These are phyloP conservation scores for Candida smagusa DNA, from an alignment of 1,139 yeast genomes.

Conservation along the genomic window DNA sequence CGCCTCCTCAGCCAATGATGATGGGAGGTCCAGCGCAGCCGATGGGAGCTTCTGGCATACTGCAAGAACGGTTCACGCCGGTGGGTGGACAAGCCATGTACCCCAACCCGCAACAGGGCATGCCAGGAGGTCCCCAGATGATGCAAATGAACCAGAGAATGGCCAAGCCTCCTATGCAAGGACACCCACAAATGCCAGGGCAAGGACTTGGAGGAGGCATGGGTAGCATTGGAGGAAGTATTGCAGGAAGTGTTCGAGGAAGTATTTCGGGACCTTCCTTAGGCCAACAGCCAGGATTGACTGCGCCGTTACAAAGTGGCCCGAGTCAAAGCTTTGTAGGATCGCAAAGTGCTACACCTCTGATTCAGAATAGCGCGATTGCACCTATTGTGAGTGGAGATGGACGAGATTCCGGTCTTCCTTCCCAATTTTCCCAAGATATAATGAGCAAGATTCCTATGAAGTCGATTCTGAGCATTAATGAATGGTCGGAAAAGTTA, in stretches of 20 bases:
- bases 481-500: conserved; percentile 58
- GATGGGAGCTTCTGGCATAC: not conserved
- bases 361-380: not conserved
- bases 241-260: not conserved
- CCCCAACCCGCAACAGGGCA: not conserved
- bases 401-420: conserved; percentile 7
- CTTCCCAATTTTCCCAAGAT: conserved; percentile 11
- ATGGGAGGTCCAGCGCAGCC: conserved; percentile 1
- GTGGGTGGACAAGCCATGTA: conserved; percentile 4
- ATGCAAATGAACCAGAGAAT: conserved; percentile 4
- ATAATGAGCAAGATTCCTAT: conserved; percentile 14
- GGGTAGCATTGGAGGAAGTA: not conserved
- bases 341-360: not conserved
- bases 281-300: not conserved
- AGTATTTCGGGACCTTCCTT: not conserved
- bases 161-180: not conserved
- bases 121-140: not conserved
- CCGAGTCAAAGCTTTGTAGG: not conserved
- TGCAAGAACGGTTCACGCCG: conserved; percentile 1
- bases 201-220: not conserved
- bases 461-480: conserved; percentile 15
- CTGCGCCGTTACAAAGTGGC: not conserved
- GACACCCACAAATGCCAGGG: not conserved
- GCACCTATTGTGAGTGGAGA: too few relatives aligned
- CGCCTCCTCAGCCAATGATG: conserved; percentile 2